Percentiles rank a stretch among this genome's conserved stretches.
Evolutionary conservation across 208 protist genomes (phyloP).

Genomic region (Leishmania major): DNA sequence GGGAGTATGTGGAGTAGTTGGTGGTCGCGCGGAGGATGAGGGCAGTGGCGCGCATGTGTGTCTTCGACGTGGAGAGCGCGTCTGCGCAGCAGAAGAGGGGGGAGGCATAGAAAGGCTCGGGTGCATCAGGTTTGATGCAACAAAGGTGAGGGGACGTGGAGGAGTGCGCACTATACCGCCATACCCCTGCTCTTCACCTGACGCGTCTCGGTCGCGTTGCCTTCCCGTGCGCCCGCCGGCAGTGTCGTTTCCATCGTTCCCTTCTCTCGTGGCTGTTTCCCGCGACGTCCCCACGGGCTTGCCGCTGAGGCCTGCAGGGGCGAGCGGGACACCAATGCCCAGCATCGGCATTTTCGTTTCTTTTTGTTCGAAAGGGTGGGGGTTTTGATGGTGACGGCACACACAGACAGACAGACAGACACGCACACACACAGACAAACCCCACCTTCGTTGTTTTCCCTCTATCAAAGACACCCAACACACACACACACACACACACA

Average conservation of each 20-base stretch:
- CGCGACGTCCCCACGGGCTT: background rate
- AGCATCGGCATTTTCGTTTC: background rate
- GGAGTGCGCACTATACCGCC: background rate
- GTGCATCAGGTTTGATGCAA: background rate
- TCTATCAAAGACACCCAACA: too few relatives aligned
- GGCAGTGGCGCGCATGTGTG: background rate
- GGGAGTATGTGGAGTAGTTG: constrained; percentile 29
- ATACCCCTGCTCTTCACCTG: background rate
- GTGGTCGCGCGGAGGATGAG: constrained; percentile 16
- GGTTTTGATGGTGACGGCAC: background rate
- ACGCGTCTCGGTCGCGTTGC: background rate
- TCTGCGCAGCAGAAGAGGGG: background rate
- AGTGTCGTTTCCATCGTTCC: background rate
- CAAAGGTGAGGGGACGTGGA: background rate
- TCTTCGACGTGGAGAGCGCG: background rate
- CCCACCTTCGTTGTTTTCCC: background rate
- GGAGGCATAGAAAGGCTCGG: background rate
- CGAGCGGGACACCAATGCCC: background rate
- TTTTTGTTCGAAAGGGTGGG: background rate
- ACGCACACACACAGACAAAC: too few relatives aligned
- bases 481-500: background rate
- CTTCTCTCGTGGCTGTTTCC: background rate
- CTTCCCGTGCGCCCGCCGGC: background rate
- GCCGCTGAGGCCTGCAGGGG: background rate
- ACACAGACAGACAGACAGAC: too few relatives aligned